Percentiles rank a stretch among this genome's conserved stretches.
Conservation (phyloP, 2,329 filamentous ascomycete genomes). For the Cercospora nicotianae region DNA sequence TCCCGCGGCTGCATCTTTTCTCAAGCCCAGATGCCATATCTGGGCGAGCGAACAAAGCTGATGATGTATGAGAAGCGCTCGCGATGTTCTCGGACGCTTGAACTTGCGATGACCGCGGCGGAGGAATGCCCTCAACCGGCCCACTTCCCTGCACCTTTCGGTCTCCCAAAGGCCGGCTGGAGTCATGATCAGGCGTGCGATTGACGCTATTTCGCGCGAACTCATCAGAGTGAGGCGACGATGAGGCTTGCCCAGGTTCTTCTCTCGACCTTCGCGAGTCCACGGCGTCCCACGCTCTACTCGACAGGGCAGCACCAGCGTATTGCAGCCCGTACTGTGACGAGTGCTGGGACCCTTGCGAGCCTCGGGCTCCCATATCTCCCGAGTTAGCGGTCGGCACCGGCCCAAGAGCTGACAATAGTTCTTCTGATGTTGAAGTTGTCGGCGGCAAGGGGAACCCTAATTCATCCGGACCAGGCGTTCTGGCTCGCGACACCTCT, state of each 20-base stretch:
- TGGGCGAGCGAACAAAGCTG: neutral
- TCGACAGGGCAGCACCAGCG: neutral
- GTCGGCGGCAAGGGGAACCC: constrained; percentile 24
- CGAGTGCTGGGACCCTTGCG: neutral
- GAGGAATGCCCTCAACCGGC: neutral
- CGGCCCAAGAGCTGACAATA: constrained; percentile 28
- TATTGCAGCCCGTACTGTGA: neutral
- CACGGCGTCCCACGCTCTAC: neutral
- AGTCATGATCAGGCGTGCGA: neutral
- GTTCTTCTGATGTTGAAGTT: constrained; percentile 28
- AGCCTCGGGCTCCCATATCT: neutral
- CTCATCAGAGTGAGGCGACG: neutral
- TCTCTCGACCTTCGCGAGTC: neutral
- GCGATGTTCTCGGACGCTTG: neutral
- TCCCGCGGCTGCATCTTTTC: neutral
- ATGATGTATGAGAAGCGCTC: neutral
- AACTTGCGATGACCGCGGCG: neutral
- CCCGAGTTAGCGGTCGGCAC: constrained; percentile 9
- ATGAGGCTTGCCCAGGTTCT: neutral
- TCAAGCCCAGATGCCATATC: neutral
- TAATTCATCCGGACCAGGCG: constrained; percentile 23
- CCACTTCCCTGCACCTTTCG: neutral
- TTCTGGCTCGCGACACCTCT: constrained; percentile 21
- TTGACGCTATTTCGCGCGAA: neutral
- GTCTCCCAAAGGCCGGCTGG: neutral